These are phyloP conservation scores for Aspergillus fumigatus DNA, from an alignment of 2,329 filamentous ascomycete species.

Conservation along the genomic window DNA sequence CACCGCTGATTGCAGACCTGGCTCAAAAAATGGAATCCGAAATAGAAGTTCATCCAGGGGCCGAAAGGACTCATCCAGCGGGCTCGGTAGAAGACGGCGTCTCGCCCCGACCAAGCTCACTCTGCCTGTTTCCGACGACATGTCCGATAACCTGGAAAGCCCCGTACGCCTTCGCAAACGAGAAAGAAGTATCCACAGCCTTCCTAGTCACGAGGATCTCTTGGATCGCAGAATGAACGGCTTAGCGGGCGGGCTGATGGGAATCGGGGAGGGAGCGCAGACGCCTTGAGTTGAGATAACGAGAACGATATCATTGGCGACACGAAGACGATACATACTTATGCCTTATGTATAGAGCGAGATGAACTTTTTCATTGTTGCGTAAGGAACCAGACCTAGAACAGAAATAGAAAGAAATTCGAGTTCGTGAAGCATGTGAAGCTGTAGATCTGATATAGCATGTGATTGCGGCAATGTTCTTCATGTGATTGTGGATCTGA, in stretches of 20 bases:
- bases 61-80: slow-evolving; percentile 4
- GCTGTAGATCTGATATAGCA: slow-evolving; percentile 1
- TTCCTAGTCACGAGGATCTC: slow-evolving; percentile 55
- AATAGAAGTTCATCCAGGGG: slow-evolving; percentile 9
- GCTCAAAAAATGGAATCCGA: neutral
- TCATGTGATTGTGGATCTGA: slow-evolving; percentile 7
- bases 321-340: neutral
- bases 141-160: slow-evolving; percentile 18
- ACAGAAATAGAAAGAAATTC: neutral
- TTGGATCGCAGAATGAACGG: slow-evolving; percentile 54
- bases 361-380: neutral
- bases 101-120: slow-evolving; percentile 17
- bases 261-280: slow-evolving; percentile 34
- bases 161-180: slow-evolving; percentile 17
- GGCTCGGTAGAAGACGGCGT: slow-evolving; percentile 8
- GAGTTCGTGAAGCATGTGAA: neutral
- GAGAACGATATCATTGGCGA: neutral
- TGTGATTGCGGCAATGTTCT: neutral
- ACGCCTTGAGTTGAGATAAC: slow-evolving; percentile 27
- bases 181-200: slow-evolving; percentile 47
- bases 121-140: slow-evolving; percentile 9
- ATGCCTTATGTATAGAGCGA: neutral
- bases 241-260: slow-evolving; percentile 50
- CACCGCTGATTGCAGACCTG: slow-evolving; percentile 3
- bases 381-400: neutral